Conservation (phyloP, 1,284 basidiomycete genomes). For the Erythrobasidium hasegawianum region DNA sequence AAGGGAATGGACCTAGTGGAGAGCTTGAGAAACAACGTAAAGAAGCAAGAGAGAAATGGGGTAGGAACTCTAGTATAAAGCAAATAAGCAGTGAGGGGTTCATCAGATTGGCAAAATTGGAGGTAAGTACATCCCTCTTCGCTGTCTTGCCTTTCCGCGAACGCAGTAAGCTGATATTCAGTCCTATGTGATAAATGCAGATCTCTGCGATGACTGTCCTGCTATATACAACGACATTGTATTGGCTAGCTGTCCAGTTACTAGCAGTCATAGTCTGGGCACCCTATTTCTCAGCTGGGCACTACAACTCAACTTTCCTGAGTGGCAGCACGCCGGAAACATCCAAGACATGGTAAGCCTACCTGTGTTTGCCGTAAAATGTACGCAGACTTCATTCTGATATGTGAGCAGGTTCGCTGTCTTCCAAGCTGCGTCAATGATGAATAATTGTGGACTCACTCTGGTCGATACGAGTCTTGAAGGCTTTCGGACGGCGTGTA, state of each 20-base stretch:
- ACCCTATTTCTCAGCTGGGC: slow-evolving; percentile 68
- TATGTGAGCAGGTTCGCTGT: slow-evolving; percentile 50
- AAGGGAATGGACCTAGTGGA: neutral
- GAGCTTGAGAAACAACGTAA: neutral
- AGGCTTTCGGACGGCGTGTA: slow-evolving; percentile 74
- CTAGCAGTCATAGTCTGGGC: slow-evolving; percentile 67
- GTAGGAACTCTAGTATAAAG: slow-evolving; percentile 9
- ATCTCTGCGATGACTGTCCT: slow-evolving; percentile 29
- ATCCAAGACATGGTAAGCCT: slow-evolving; percentile 58
- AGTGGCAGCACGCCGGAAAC: slow-evolving; percentile 84
- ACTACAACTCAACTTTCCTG: slow-evolving; percentile 63
- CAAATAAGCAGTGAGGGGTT: slow-evolving; percentile 9
- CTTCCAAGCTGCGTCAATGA: slow-evolving; percentile 25
- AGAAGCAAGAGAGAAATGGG: slow-evolving; percentile 4
- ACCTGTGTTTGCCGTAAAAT: neutral
- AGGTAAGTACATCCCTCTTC: slow-evolving; percentile 9
- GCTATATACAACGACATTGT: slow-evolving; percentile 20
- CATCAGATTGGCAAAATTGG: slow-evolving; percentile 16
- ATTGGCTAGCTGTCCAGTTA: slow-evolving; percentile 66
- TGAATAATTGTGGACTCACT: slow-evolving; percentile 25
- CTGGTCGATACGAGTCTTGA: slow-evolving; percentile 20
- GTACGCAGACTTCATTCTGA: too few species aligned
- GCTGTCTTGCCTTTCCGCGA: neutral
- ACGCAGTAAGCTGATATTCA: too few species aligned
- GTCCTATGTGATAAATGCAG: neutral